These are phyloP conservation scores for Syzygium syzygioides DNA, from an alignment of 441 rosid species.

Conservation along the genomic window DNA sequence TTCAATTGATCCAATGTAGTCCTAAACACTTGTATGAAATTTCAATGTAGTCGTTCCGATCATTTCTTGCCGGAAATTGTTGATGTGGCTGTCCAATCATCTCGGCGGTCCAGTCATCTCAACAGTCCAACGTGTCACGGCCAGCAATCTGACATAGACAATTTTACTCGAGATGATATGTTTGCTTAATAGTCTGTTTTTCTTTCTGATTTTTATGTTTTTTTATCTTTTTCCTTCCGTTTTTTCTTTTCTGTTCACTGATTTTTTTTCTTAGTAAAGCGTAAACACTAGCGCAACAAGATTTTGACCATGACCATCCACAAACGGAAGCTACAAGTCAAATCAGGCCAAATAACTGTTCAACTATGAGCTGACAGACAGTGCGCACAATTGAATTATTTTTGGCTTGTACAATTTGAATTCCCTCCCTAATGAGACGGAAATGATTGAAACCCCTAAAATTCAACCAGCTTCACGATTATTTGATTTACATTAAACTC, in stretches of 20 bases:
- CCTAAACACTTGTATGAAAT: neutral
- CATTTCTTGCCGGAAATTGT: neutral
- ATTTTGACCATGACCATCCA: neutral
- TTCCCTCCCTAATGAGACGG: neutral
- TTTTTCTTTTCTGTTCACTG: neutral
- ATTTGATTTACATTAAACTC: neutral
- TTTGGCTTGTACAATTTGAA: neutral
- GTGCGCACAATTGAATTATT: neutral
- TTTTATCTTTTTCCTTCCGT: neutral
- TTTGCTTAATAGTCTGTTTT: too few relatives aligned
- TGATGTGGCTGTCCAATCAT: neutral
- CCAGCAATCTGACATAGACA: accelerated
- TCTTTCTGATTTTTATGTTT: neutral
- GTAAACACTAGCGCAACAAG: neutral
- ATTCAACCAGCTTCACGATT: neutral
- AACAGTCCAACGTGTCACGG: neutral
- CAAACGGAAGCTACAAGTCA: neutral
- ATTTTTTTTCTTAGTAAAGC: neutral
- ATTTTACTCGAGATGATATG: neutral
- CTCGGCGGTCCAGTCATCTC: too few relatives aligned
- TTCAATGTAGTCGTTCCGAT: accelerated
- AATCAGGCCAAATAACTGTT: neutral
- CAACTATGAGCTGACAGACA: neutral
- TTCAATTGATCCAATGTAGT: neutral
- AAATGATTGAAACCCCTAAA: neutral